Evolutionary conservation across 257 asterid species (phyloP), one percentile per base, ranked within the genome.

Genomic region (Nicotiana attenuata): DNA sequence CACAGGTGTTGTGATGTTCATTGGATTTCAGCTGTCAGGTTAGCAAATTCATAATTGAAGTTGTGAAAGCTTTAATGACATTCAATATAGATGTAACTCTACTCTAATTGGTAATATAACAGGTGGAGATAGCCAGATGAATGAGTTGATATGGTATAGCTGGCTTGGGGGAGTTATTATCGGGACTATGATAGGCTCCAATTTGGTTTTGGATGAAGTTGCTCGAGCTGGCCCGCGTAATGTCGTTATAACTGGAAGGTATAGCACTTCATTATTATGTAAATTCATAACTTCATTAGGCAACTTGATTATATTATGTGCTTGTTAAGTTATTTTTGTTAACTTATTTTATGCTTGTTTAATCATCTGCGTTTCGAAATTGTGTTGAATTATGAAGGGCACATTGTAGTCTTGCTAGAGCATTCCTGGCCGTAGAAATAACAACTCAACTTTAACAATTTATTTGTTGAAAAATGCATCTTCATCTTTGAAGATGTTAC

Each of bases 201-300:
- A 94, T 87, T 90, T 94, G 97, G 98, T 96, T 82, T 89, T 96
- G 87, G 99, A 96, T 65, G 98, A 96, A 82, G 99, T 92, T 79
- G 92, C 97, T 87, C 92, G 97, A 82, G 93, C 93, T 55, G 99
- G 99, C 80, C 98, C 99, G 0, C 97, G 99, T 55, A 96, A 96
- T 87, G 97, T 96, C 68, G 93, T 96, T 61, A 90, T 94, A 82
- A 94, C 99, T 7, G 99, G 99, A 89, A 96, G 99, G 99, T 96
- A 91, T 29, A 4, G 2, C 13, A 81, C 82, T 77, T 29, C 11
- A 24, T 60, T 24, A 47, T 22, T 71, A 45, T 22, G 76, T 9
- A 65, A 71, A 22, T 19, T 45, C 22, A 47, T 47, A 24, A 11
- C 79, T 73, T 73, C 61, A 47, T 73, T 73, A 45, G 17, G 52